Percentiles rank a stretch among this genome's conserved stretches.
Evolutionary conservation across 495 filamentous ascomycete genomes (phyloP).

Genomic region (Penicillium robsamsonii): DNA sequence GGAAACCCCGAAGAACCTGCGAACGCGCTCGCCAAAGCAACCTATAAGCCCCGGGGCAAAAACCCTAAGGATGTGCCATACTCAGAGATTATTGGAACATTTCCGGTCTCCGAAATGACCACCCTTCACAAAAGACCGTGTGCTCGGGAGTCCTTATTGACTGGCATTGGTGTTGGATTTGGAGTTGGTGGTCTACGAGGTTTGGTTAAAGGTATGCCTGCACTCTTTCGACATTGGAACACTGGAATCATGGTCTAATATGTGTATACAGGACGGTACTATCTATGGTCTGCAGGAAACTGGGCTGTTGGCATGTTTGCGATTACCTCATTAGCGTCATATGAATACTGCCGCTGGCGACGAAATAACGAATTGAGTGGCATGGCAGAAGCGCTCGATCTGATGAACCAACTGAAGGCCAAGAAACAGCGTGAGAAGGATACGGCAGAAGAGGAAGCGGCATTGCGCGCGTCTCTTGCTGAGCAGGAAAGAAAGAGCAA

Average conservation of each 20-base stretch:
- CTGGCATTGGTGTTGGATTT: conserved; percentile 76
- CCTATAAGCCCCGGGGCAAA: conserved; percentile 48
- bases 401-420: conserved; percentile 70
- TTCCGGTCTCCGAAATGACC: conserved; percentile 67
- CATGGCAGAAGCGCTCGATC: conserved; percentile 75
- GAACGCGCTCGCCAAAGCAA: conserved; percentile 48
- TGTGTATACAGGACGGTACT: conserved; percentile 36
- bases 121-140: conserved; percentile 79
- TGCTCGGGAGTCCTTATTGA: conserved; percentile 74
- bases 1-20: conserved; percentile 48
- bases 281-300: conserved; percentile 61
- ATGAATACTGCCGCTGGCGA: conserved; percentile 76
- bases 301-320: conserved; percentile 81
- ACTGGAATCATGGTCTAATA: conserved; percentile 5
- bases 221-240: not conserved
- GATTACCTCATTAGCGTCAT: conserved; percentile 59
- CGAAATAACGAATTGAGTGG: conserved; percentile 69
- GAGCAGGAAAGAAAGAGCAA: conserved; percentile 53
- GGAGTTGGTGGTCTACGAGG: conserved; percentile 68
- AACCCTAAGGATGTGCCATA: conserved; percentile 49
- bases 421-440: conserved; percentile 67
- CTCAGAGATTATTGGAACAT: conserved; percentile 61
- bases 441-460: conserved; percentile 50
- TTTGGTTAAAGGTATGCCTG: conserved; percentile 66
- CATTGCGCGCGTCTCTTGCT: conserved; percentile 32